Evolutionary conservation across 176 grass and related monocot species (phyloP), one percentile per base, ranked within the genome.

Genomic region (Rhipidocladum racemiflorum): DNA sequence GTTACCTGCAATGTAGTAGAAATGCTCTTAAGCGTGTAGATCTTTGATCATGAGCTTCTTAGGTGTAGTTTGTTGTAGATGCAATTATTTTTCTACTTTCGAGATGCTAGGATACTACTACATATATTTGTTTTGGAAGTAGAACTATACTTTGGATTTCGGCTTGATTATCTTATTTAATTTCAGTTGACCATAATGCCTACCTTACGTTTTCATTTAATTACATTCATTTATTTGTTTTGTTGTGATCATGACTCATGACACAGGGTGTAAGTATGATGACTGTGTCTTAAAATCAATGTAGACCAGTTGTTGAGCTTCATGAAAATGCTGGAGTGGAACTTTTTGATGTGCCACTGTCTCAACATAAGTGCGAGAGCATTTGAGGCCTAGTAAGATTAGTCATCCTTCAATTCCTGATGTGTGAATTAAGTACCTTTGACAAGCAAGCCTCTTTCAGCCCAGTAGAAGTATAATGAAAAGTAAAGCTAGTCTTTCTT

Each of bases 401-500:
- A 50, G 83, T 61, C 16, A 51, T 70, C 44, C 21, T 78, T 34
- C 34, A 60, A 23, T 69, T 70, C 35, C 4, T 38, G 35, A 6
- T 24, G 25, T 78, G 34, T 46, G 18, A 81, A 82, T 61, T 69
- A 61, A 69, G 39, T 75, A 84, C 8, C 62, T 85, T 85, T 30
- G 42, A 20, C 48, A 64, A 85, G 51, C 63, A 70, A 76, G 44
- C 70, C 9, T 77, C 62, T 57, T 78, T 66, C 39, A 72, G 28
- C 49, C 5, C 4, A 48, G 28, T 49, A 74, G 66, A 79, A 42
- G 21, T 75, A 61, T 88, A 72, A 24, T 36, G 13, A 77, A 89
- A 85, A 72, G 72, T 65, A 81, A 89, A 85, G 70, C 23, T 81
- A 46, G 44, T 36, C 44, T 49, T 77, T 61, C 72, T 89, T 30